Percentiles rank a stretch among this genome's conserved stretches.
Conservation (phyloP, 139 green algal genomes). For the Coccomyxa sp. region DNA sequence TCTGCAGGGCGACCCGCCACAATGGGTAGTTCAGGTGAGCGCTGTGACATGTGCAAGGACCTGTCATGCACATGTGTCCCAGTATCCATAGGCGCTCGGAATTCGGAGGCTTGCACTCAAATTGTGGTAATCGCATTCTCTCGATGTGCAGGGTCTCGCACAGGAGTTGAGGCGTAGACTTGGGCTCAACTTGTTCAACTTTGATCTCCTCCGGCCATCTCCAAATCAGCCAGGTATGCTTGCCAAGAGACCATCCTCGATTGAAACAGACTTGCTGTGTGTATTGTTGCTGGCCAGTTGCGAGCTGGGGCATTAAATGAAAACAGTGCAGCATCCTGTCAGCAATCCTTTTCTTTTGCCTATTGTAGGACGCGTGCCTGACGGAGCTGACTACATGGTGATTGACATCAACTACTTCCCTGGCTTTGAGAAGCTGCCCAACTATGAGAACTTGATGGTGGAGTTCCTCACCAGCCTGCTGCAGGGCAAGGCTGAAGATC, state of each 20-base stretch:
- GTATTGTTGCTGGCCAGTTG: neutral
- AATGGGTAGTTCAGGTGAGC: conserved; percentile 48
- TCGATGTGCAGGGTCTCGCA: conserved; percentile 40
- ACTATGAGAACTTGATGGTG: conserved; percentile 44
- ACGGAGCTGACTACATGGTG: conserved; percentile 22
- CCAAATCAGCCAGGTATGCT: neutral
- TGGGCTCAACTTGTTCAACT: conserved; percentile 81
- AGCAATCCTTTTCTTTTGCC: neutral
- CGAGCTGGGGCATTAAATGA: too few relatives aligned
- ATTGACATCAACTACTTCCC: conserved; percentile 64
- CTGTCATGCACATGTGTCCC: neutral
- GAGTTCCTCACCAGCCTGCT: conserved; percentile 28
- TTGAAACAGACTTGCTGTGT: neutral
- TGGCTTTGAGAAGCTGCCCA: conserved; percentile 54
- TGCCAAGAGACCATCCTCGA: neutral
- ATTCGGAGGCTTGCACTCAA: neutral
- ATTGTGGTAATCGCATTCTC: too few relatives aligned
- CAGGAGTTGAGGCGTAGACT: conserved; percentile 44
- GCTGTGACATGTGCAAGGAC: neutral
- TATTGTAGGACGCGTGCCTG: conserved; percentile 10
- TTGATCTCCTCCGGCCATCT: conserved; percentile 75
- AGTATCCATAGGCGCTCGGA: neutral
- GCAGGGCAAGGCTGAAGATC: neutral
- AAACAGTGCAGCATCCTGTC: too few relatives aligned
- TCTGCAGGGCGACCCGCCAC: conserved; percentile 44